Evolutionary conservation across 495 filamentous ascomycete genomes (phyloP).

Genomic region (Glonium stellatum): DNA sequence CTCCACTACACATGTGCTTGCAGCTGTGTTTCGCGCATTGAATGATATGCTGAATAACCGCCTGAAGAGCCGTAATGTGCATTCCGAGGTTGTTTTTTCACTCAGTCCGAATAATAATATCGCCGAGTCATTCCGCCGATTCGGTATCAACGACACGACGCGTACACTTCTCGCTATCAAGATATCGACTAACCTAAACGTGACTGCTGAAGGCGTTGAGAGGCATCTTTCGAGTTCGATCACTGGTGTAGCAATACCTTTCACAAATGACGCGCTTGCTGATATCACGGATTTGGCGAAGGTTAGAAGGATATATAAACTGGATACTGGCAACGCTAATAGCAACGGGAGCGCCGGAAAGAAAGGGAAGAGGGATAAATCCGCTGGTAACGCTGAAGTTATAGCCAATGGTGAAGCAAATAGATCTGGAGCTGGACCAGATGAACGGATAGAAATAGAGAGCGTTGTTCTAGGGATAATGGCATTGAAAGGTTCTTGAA

Average conservation of each 20-base stretch:
- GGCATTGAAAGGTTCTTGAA: slow-evolving; percentile 38
- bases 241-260: slow-evolving; percentile 52
- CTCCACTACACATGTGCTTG: slow-evolving; percentile 63
- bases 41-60: slow-evolving; percentile 55
- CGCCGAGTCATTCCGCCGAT: slow-evolving; percentile 78
- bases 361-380: background rate
- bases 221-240: slow-evolving; percentile 57
- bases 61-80: slow-evolving; percentile 76
- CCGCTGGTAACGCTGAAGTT: background rate
- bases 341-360: background rate
- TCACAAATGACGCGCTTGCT: slow-evolving; percentile 57
- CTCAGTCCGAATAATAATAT: slow-evolving; percentile 87
- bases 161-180: slow-evolving; percentile 70
- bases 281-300: slow-evolving; percentile 56
- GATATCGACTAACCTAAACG: slow-evolving; percentile 37
- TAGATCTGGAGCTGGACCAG: slow-evolving; percentile 9
- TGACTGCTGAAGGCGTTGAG: slow-evolving; percentile 40
- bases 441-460: slow-evolving; percentile 33
- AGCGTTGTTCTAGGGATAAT: slow-evolving; percentile 35
- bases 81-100: slow-evolving; percentile 84
- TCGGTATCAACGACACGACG: slow-evolving; percentile 68
- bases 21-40: slow-evolving; percentile 71
- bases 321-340: slow-evolving; percentile 43
- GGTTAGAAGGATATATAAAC: slow-evolving; percentile 76
- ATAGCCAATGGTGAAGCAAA: slow-evolving; percentile 6